phyloP scores from a whole-genome alignment of 139 green algal species.

The Closterium sp. region DNA sequence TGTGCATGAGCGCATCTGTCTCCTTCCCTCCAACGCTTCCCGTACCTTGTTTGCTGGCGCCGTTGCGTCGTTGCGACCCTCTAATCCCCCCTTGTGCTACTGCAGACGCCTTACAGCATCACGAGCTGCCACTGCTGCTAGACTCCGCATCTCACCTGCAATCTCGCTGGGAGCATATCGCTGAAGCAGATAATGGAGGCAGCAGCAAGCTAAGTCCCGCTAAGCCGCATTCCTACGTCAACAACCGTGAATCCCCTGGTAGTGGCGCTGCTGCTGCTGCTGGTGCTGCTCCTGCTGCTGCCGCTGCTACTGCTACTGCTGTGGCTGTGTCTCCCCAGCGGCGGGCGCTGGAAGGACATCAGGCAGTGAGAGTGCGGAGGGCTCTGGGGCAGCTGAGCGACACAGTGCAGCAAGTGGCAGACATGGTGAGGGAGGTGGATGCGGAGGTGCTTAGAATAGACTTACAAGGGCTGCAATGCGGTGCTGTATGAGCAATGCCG shows the following conservation, averaged over 20 bases:
- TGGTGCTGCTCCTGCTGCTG: not conserved
- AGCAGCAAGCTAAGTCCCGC: not conserved
- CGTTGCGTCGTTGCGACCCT: too few species aligned
- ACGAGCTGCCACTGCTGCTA: not conserved
- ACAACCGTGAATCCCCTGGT: not conserved
- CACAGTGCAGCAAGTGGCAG: not conserved
- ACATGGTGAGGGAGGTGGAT: not conserved
- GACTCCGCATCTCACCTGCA: not conserved
- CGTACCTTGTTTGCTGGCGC: too few species aligned
- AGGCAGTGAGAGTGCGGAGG: not conserved
- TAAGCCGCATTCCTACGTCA: not conserved
- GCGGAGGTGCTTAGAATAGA: not conserved
- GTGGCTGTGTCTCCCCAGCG: not conserved
- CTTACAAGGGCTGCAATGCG: not conserved
- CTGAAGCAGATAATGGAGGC: not conserved
- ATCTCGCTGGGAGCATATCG: not conserved
- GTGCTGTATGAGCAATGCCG: not conserved
- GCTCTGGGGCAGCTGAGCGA: not conserved
- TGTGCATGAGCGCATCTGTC: too few species aligned
- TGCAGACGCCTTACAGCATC: not conserved
- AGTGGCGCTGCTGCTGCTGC: not conserved
- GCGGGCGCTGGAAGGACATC: not conserved
- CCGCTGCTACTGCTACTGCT: not conserved
- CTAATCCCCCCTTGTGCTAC: not conserved
- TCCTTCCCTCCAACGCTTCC: too few species aligned